phyloP scores from a whole-genome alignment of 768 basidiomycete genomes.

The Cystobasidium onofrii region DNA sequence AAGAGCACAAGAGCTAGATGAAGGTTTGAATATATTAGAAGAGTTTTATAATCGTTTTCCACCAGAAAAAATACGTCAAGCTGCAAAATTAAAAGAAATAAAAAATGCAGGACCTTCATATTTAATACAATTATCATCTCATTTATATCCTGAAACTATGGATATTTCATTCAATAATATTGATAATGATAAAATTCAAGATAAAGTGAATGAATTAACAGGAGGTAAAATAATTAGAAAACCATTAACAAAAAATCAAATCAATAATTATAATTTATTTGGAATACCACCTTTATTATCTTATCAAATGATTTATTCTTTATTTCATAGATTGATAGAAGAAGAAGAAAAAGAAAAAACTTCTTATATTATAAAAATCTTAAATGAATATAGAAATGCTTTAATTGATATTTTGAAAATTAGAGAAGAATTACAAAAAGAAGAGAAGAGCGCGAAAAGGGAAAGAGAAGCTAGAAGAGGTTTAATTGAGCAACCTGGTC shows the following conservation, averaged over 20 bases:
- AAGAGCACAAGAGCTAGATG: conserved; percentile 9
- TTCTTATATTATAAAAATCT: background rate
- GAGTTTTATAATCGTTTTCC: conserved; percentile 20
- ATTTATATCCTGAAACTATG: conserved; percentile 25
- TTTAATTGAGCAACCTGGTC: background rate
- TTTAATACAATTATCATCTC: conserved; percentile 16
- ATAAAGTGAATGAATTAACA: background rate
- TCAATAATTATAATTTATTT: background rate
- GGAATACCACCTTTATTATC: background rate
- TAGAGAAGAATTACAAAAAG: background rate
- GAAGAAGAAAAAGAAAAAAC: background rate
- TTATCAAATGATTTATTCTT: background rate
- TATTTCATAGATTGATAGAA: conserved; percentile 8
- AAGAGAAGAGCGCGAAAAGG: background rate
- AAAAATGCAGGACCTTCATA: background rate
- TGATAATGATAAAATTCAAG: background rate
- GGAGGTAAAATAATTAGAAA: background rate
- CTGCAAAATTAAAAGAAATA: background rate
- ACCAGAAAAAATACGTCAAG: background rate
- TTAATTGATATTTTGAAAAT: background rate
- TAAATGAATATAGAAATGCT: conserved; percentile 1
- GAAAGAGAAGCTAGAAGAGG: conserved; percentile 3
- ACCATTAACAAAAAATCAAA: background rate
- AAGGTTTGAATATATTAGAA: background rate
- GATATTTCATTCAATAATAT: background rate